Percentiles rank a stretch among this genome's conserved stretches.
These are phyloP conservation scores for Umbelopsis isabellina DNA, from an alignment of 192 early-diverging fungal species.

Conservation along the genomic window DNA sequence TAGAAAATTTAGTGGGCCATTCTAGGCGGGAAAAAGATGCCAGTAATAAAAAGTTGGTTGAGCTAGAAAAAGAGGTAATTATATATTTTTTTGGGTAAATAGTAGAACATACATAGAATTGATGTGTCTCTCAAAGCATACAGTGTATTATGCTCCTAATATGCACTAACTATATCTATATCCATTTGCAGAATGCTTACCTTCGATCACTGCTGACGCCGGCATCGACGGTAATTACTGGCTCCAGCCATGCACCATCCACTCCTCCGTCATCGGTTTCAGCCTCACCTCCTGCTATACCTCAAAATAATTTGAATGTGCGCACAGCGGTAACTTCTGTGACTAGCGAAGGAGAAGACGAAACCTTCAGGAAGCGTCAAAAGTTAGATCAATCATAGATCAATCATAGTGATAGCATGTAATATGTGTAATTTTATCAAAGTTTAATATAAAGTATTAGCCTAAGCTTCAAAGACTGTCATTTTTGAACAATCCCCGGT, in stretches of 20 bases:
- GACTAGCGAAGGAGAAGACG: neutral
- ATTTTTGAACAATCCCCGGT: too few species aligned
- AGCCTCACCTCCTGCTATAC: constrained; percentile 2
- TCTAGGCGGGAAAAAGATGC: constrained; percentile 34
- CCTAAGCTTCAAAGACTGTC: too few species aligned
- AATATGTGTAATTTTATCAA: too few species aligned
- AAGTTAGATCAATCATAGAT: too few species aligned
- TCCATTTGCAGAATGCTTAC: constrained; percentile 7
- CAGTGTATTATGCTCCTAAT: neutral
- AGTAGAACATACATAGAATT: neutral
- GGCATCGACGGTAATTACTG: neutral
- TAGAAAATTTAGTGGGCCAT: constrained; percentile 30
- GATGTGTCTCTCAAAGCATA: neutral
- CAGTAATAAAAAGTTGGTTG: constrained; percentile 24
- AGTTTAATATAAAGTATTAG: too few species aligned
- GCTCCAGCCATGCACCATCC: neutral
- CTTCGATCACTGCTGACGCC: constrained; percentile 19
- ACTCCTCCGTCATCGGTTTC: constrained; percentile 9
- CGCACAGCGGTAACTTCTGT: neutral
- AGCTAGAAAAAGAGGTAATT: constrained; percentile 38
- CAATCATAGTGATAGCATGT: too few species aligned
- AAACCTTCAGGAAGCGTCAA: too few species aligned
- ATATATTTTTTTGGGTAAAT: neutral
- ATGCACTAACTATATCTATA: neutral
- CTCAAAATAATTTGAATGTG: neutral